phyloP scores from a whole-genome alignment of 2,329 filamentous ascomycete genomes.

The Helicocarpus griseus region DNA sequence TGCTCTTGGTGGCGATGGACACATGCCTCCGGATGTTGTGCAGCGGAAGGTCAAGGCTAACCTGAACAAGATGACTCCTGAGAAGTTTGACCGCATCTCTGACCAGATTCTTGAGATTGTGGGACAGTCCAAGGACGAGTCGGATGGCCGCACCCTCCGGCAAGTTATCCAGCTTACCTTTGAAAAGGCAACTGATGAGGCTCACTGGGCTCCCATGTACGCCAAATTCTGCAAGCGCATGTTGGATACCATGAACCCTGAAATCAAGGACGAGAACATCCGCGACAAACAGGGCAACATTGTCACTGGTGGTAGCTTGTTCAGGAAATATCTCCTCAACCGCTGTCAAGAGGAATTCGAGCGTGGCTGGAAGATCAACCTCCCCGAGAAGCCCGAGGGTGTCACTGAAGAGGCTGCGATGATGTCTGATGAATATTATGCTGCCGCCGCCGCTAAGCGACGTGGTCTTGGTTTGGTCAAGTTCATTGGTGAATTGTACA shows the following conservation, averaged over 20 bases:
- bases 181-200: constrained; percentile 96
- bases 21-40: constrained; percentile 83
- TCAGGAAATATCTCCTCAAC: constrained; percentile 98
- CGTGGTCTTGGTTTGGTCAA: constrained; percentile 95
- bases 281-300: constrained; percentile 80
- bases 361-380: constrained; percentile 86
- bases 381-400: constrained; percentile 68
- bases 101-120: constrained; percentile 89
- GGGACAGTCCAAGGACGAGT: constrained; percentile 89
- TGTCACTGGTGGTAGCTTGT: constrained; percentile 84
- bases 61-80: constrained; percentile 99
- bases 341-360: constrained; percentile 98
- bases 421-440: constrained; percentile 94
- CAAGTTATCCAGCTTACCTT: constrained; percentile 99
- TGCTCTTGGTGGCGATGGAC: constrained; percentile 42
- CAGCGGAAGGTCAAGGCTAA: constrained; percentile 98
- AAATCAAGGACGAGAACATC: constrained; percentile 92
- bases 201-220: constrained; percentile 98
- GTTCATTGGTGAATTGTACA: constrained; percentile 99
- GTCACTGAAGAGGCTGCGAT: constrained; percentile 63
- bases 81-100: constrained; percentile 95
- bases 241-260: constrained; percentile 87
- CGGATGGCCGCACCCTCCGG: constrained; percentile 83
- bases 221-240: constrained; percentile 97
- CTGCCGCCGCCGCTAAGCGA: constrained; percentile 86